Evolutionary conservation across 2,329 filamentous ascomycete genomes (phyloP), one percentile per base, ranked within the genome.

Genomic region (Pseudomassariella vexata): DNA sequence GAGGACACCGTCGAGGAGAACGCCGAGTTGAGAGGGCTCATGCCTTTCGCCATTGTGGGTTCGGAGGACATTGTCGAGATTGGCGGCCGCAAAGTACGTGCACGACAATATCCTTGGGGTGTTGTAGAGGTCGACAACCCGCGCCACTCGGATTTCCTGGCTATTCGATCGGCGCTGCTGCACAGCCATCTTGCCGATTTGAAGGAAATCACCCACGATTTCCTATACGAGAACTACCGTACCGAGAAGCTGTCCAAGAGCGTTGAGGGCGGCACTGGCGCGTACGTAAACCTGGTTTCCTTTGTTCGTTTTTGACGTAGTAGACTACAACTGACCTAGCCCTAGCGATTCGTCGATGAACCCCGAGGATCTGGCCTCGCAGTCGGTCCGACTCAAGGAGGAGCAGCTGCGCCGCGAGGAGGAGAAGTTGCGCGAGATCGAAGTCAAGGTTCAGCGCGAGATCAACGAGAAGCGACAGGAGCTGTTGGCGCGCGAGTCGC

Each of bases 391-490:
- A 45, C 82, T 98, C 62, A 98, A 98, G 87, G 92, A 98, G 64
- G 92, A 98, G 68, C 92, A 98, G 65, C 85, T 98, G 50, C 87
- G 92, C 58, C 88, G 92, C 55, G 92, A 98, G 66, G 92, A 98
- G 71, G 92, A 98, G 83, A 98, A 98, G 75, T 82, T 98, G 44
- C 86, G 92, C 63, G 92, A 98, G 71, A 96, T 98, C 60, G 92
- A 98, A 62, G 74, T 95, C 71, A 98, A 98, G 82, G 92, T 98
- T 43, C 92, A 98, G 71, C 86, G 92, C 59, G 92, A 98, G 68
- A 98, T 98, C 72, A 95, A 95, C 68, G 92, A 96, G 78, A 98
- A 98, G 79, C 82, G 92, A 69, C 92, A 98, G 70, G 92, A 98
- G 67, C 76, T 98, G 41, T 62, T 98, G 65, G 92, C 92, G 45